Percentiles rank a stretch among this genome's conserved stretches.
Evolutionary conservation across 805 yeast genomes (phyloP).

Genomic region (Nakazawaea pomicola): DNA sequence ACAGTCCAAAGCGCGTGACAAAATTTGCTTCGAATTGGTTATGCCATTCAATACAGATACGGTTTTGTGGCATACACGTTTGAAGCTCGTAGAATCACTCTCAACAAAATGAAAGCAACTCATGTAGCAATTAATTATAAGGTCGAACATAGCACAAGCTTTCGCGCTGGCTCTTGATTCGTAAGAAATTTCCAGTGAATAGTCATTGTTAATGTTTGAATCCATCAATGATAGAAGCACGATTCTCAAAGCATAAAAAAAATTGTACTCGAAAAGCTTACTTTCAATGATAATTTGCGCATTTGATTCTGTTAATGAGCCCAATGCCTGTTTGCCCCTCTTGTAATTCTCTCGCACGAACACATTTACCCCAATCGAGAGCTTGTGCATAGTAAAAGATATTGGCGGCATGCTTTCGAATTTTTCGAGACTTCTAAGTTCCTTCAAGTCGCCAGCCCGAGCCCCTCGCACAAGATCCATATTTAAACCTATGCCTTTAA

Average conservation of each 20-base stretch:
- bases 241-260: neutral
- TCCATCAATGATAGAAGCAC: neutral
- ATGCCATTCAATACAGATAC: neutral
- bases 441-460: neutral
- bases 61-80: neutral
- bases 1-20: neutral
- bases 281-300: neutral
- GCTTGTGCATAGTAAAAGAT: neutral
- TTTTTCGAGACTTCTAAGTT: neutral
- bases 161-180: no score
- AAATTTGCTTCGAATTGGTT: neutral
- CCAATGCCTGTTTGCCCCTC: no score
- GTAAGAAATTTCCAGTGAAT: no score
- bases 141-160: constrained; percentile 1
- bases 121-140: neutral
- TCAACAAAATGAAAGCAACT: no score
- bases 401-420: neutral
- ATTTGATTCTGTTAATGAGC: no score
- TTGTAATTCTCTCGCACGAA: neutral
- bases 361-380: neutral
- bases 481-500: constrained; percentile 1
- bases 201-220: neutral
- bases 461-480: neutral
- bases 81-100: no score
- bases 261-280: neutral